Evolutionary conservation across 306 rosid genomes (phyloP).

Genomic region (Inga laurina): DNA sequence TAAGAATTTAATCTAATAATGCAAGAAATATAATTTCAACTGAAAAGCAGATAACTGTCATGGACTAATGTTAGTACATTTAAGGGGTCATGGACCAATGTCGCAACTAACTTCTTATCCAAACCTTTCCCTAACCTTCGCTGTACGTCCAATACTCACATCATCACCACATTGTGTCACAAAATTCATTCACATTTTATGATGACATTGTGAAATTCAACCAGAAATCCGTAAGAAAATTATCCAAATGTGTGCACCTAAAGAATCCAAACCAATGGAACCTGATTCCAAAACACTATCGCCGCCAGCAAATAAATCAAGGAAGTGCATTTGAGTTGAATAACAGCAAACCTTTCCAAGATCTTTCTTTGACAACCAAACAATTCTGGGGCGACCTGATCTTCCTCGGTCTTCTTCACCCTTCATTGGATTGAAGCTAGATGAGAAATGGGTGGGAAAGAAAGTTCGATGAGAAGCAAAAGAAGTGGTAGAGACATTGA

Average conservation of each 20-base stretch:
- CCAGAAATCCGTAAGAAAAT: background rate
- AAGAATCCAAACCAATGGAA: background rate
- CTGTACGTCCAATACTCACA: background rate
- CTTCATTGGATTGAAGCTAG: constrained; percentile 30
- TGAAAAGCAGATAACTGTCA: background rate
- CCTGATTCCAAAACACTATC: background rate
- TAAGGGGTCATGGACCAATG: background rate
- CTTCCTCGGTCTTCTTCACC: constrained; percentile 25
- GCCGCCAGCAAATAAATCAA: background rate
- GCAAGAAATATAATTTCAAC: background rate
- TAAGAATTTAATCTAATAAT: background rate
- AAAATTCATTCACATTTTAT: background rate
- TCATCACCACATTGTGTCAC: background rate
- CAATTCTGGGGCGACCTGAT: constrained; percentile 32
- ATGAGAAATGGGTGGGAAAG: constrained; percentile 23
- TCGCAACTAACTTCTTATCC: background rate
- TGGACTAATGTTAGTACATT: background rate
- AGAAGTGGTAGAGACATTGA: constrained; percentile 34
- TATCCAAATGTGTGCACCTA: background rate
- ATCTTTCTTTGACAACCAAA: constrained; percentile 43
- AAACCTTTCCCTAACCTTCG: background rate
- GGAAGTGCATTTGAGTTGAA: background rate
- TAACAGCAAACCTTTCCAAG: constrained; percentile 39
- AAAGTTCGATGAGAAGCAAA: constrained; percentile 7
- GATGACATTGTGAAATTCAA: background rate